Evolutionary conservation across 179 eudicot species (phyloP), one percentile per base, ranked within the genome.

Genomic region (Beta macrorhiza): DNA sequence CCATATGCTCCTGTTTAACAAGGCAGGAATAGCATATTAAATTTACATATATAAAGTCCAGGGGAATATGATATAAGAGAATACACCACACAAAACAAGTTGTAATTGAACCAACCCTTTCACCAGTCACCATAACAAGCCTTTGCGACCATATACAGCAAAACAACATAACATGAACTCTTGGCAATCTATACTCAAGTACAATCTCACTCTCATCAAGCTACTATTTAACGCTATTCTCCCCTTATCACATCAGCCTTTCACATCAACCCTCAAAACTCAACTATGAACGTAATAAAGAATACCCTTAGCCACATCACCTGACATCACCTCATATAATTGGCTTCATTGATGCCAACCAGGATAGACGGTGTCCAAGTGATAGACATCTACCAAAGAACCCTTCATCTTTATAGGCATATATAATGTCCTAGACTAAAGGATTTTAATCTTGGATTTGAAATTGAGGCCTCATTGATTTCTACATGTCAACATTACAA

Each of bases 1-100:
- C 84, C 68, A 91, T 89, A 87, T 96, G 99, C 80, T 91, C 98
- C 99, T 96, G 94, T 75, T 68, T 25, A 72, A 78, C 63, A 57
- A 80, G n/a, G 75, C 59, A 65, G 63, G 42, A 71, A 69, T n/a
- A 71, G 10, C 56, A 45, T 47, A 37, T 62, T 52, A 55, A 12
- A 55, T 7, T 62, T 32, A 82, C 17, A 61, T 70, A 76, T 42
- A 15, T n/a, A 5, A 13, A 2, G 45, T 32, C 8, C 14, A 17
- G 19, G 7, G 19, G 5, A 8, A 68, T 13, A 47, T 45, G 19
- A 44, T 16, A 5, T 11, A 69, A 44, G 17, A 11, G 5, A 67
- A 1, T 13, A 49, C 7, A 71, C 5, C 22, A 72, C 59, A 72
- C 10, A 72, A 72, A 52, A 25, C 20, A 44, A 68, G 51, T 44